These are phyloP conservation scores for Aspergillus udagawae DNA, from an alignment of 2,329 filamentous ascomycete species.

Conservation along the genomic window DNA sequence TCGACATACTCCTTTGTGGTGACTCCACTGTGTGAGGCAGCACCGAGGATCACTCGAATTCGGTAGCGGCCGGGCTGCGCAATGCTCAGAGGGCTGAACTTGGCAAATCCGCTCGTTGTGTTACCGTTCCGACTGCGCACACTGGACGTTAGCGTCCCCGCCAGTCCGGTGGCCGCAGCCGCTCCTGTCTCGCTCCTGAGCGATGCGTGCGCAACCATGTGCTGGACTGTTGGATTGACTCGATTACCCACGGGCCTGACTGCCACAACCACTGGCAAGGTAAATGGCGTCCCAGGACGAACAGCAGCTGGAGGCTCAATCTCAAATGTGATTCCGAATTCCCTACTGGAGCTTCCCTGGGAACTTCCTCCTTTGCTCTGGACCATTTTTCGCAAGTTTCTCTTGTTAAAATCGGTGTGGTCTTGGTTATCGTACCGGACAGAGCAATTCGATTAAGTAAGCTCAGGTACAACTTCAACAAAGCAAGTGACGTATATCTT, in stretches of 20 bases:
- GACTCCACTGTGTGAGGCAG: slow-evolving; percentile 25
- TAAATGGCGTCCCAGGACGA: slow-evolving; percentile 24
- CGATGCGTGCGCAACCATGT: slow-evolving; percentile 25
- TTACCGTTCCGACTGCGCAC: slow-evolving; percentile 29
- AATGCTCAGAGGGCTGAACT: slow-evolving; percentile 25
- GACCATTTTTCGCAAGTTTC: slow-evolving; percentile 16
- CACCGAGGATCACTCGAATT: slow-evolving; percentile 29
- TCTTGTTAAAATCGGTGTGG: neutral
- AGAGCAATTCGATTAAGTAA: neutral
- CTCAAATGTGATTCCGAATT: slow-evolving; percentile 29
- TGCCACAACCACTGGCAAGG: slow-evolving; percentile 28
- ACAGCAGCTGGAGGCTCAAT: slow-evolving; percentile 23
- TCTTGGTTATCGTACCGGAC: too few relatives aligned
- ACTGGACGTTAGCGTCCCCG: slow-evolving; percentile 28
- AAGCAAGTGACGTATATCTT: neutral
- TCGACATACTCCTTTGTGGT: slow-evolving; percentile 28
- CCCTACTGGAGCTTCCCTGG: slow-evolving; percentile 18
- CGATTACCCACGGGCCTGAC: slow-evolving; percentile 26
- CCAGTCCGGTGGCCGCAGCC: slow-evolving; percentile 17
- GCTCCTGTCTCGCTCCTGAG: slow-evolving; percentile 25
- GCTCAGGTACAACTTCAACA: neutral
- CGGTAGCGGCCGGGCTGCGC: slow-evolving; percentile 26
- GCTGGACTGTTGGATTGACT: slow-evolving; percentile 18
- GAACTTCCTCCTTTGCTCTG: slow-evolving; percentile 3
- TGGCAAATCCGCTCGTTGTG: slow-evolving; percentile 27